Percentiles rank a stretch among this genome's conserved stretches.
Conservation (phyloP, 306 rosid species). For the Fagus crenata region DNA sequence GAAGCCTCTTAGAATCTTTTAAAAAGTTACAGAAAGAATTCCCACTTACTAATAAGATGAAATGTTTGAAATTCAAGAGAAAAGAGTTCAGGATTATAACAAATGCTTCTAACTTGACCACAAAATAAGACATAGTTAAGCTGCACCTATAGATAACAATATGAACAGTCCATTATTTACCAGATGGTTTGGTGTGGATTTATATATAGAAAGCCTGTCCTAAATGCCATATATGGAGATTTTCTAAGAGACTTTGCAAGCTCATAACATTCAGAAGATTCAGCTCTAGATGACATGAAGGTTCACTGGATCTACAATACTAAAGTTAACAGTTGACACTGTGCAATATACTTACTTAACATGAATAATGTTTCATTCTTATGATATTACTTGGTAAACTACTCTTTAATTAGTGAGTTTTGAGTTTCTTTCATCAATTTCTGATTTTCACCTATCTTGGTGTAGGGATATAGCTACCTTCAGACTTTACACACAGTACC, state of each 20-base stretch:
- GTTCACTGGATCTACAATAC: not conserved
- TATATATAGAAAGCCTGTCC: not conserved
- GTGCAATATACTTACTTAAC: not conserved
- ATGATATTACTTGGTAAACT: no score
- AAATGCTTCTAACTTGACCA: not conserved
- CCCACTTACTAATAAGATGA: not conserved
- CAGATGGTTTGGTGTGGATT: not conserved
- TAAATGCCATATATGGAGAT: not conserved
- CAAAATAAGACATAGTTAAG: not conserved
- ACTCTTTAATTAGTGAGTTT: not conserved
- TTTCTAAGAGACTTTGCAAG: not conserved
- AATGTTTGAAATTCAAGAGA: not conserved
- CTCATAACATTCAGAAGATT: slow-evolving; percentile 3
- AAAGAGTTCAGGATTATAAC: not conserved
- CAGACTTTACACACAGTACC: not conserved
- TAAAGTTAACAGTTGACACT: not conserved
- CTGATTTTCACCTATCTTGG: not conserved
- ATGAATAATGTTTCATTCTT: not conserved
- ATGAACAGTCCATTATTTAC: not conserved
- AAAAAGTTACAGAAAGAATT: not conserved
- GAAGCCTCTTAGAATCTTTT: not conserved
- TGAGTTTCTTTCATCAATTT: not conserved
- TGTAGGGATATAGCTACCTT: not conserved
- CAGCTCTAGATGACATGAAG: not conserved
- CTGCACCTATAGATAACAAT: not conserved